Percentiles rank a stretch among this genome's conserved stretches.
Evolutionary conservation across 2,329 filamentous ascomycete species (phyloP).

Genomic region (Fusarium xylarioides): DNA sequence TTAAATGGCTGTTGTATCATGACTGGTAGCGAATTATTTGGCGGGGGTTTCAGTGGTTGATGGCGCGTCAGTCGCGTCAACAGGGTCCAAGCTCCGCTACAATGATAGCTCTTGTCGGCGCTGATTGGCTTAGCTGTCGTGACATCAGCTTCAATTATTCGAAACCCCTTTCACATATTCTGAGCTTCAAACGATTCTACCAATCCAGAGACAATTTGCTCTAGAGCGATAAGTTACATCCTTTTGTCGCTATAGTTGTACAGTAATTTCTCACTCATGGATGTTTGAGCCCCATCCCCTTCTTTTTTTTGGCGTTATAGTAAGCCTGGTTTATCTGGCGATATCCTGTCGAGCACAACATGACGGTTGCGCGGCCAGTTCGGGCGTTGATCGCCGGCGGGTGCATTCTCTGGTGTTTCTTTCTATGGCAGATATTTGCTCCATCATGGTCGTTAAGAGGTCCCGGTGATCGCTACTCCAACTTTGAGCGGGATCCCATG

Average conservation of each 20-base stretch:
- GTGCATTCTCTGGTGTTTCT: constrained; percentile 78
- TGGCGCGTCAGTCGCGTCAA: constrained; percentile 40
- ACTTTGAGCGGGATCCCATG: constrained; percentile 83
- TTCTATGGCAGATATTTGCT: constrained; percentile 78
- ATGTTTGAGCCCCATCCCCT: constrained; percentile 13
- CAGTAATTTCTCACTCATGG: constrained; percentile 20
- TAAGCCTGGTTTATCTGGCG: constrained; percentile 1
- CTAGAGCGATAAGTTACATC: neutral
- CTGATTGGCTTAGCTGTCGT: constrained; percentile 33
- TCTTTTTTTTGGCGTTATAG: constrained; percentile 19
- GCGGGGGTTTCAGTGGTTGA: constrained; percentile 30
- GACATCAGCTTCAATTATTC: constrained; percentile 37
- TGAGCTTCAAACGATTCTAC: neutral
- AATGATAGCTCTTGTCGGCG: neutral
- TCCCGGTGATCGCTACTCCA: constrained; percentile 55
- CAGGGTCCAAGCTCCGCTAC: constrained; percentile 23
- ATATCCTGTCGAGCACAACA: constrained; percentile 49
- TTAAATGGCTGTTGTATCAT: constrained; percentile 25
- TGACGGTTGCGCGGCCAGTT: constrained; percentile 88
- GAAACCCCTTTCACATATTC: constrained; percentile 35
- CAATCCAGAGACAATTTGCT: neutral
- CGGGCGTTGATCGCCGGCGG: constrained; percentile 79
- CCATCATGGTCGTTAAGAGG: constrained; percentile 58
- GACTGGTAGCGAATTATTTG: constrained; percentile 17
- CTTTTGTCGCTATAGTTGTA: neutral